A percentile compares a stretch with the other conserved stretches of the same genome.
Conservation (phyloP, 495 filamentous ascomycete species). For the Aspergillus ellipticus region DNA sequence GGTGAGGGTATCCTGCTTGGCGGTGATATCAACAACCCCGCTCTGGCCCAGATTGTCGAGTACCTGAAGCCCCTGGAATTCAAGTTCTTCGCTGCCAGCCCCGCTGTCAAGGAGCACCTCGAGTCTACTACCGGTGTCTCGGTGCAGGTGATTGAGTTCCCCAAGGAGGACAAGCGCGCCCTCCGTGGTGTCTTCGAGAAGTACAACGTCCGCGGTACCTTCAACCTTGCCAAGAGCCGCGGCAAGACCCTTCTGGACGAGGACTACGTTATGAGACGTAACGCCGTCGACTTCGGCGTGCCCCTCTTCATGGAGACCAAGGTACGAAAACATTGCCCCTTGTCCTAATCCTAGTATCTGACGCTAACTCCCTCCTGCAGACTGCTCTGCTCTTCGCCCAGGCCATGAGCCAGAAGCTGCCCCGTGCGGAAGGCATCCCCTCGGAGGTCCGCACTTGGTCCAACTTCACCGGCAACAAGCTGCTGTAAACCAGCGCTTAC, state of each 20-base stretch:
- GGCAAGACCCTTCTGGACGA: constrained; percentile 84
- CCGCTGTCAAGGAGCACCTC: constrained; percentile 75
- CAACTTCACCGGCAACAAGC: constrained; percentile 88
- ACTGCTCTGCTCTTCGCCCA: constrained; percentile 92
- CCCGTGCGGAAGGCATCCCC: constrained; percentile 75
- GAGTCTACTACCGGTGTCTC: constrained; percentile 62
- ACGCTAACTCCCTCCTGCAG: constrained; percentile 44
- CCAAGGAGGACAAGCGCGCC: constrained; percentile 90
- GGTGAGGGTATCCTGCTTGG: constrained; percentile 94
- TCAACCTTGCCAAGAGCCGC: constrained; percentile 84
- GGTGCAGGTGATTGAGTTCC: constrained; percentile 95
- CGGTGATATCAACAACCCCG: constrained; percentile 64
- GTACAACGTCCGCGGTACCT: constrained; percentile 91
- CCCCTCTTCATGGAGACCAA: constrained; percentile 99
- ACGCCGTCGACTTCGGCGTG: constrained; percentile 97
- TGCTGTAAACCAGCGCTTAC: constrained; percentile 56
- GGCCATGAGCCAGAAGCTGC: constrained; percentile 94
- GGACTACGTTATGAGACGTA: constrained; percentile 97
- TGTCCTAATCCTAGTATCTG: not conserved
- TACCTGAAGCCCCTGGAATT: constrained; percentile 85
- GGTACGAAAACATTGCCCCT: constrained; percentile 54
- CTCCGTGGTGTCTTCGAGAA: constrained; percentile 95
- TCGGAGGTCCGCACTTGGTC: constrained; percentile 90
- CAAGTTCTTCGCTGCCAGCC: constrained; percentile 84
- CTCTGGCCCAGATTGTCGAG: constrained; percentile 73